These are phyloP conservation scores for Trametes cingulata DNA, from an alignment of 768 basidiomycete species.

Conservation along the genomic window DNA sequence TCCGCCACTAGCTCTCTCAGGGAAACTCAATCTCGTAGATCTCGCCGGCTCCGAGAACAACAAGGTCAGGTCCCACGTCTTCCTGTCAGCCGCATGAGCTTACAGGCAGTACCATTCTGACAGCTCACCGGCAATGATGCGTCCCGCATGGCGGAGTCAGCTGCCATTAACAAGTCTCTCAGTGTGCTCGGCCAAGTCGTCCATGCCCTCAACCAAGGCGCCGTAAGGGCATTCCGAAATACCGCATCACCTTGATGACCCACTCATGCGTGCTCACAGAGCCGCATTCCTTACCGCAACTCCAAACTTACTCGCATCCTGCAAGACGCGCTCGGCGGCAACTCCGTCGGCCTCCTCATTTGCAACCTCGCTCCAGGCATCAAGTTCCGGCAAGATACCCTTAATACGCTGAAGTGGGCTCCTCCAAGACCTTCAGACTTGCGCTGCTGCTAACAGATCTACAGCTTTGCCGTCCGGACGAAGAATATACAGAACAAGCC, in stretches of 20 bases:
- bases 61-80: slow-evolving; percentile 51
- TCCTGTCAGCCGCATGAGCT: neutral
- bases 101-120: no score
- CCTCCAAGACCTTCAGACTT: neutral
- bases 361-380: slow-evolving; percentile 84
- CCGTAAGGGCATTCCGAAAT: slow-evolving; percentile 46
- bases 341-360: slow-evolving; percentile 76
- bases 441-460: neutral
- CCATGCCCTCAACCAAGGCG: slow-evolving; percentile 75
- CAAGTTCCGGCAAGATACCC: slow-evolving; percentile 83
- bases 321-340: slow-evolving; percentile 87
- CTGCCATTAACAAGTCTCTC: slow-evolving; percentile 88
- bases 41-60: slow-evolving; percentile 92
- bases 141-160: slow-evolving; percentile 84
- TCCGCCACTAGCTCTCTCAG: slow-evolving; percentile 53
- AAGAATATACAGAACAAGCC: slow-evolving; percentile 87
- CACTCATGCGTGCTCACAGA: slow-evolving; percentile 35
- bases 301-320: slow-evolving; percentile 87
- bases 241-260: neutral
- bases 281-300: slow-evolving; percentile 86
- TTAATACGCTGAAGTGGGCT: slow-evolving; percentile 84
- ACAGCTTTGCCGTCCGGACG: slow-evolving; percentile 77
- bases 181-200: slow-evolving; percentile 89
- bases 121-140: slow-evolving; percentile 83
- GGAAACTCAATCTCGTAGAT: slow-evolving; percentile 86